Percentiles rank a stretch among this genome's conserved stretches.
These are phyloP conservation scores for Kuraishia piskuri DNA, from an alignment of 805 yeast species.

Conservation along the genomic window DNA sequence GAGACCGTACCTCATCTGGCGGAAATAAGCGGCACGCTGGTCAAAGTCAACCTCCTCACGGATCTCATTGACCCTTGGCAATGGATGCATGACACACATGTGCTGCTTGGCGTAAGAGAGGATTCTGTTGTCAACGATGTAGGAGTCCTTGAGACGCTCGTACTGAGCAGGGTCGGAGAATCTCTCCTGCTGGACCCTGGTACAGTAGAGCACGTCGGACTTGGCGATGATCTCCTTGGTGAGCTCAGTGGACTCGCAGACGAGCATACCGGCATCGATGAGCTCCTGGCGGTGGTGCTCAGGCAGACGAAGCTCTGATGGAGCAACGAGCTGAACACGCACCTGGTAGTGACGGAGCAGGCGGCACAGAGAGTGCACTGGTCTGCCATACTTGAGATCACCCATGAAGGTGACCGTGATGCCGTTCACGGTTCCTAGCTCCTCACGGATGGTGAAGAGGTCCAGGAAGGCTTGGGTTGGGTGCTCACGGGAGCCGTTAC, in stretches of 20 bases:
- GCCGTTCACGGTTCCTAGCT: constrained; percentile 96
- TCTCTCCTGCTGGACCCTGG: constrained; percentile 97
- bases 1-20: constrained; percentile 98
- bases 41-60: constrained; percentile 98
- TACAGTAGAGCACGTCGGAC: constrained; percentile 94
- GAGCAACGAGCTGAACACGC: constrained; percentile 84
- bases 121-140: constrained; percentile 87
- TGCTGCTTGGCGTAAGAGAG: constrained; percentile 91
- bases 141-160: constrained; percentile 82
- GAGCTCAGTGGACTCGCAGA: constrained; percentile 64
- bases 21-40: constrained; percentile 98
- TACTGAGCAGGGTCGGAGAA: constrained; percentile 70
- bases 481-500: constrained; percentile 96
- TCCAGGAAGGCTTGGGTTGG: constrained; percentile 98
- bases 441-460: constrained; percentile 96
- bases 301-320: constrained; percentile 83
- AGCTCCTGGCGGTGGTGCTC: constrained; percentile 61
- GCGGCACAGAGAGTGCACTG: constrained; percentile 93
- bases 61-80: constrained; percentile 94
- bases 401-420: constrained; percentile 98
- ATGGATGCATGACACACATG: constrained; percentile 98
- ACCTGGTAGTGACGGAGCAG: constrained; percentile 89
- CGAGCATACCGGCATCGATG: constrained; percentile 57
- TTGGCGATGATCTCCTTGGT: constrained; percentile 79
- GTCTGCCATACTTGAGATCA: constrained; percentile 95